Conservation (phyloP, 306 rosid species). For the Senna siamea region DNA sequence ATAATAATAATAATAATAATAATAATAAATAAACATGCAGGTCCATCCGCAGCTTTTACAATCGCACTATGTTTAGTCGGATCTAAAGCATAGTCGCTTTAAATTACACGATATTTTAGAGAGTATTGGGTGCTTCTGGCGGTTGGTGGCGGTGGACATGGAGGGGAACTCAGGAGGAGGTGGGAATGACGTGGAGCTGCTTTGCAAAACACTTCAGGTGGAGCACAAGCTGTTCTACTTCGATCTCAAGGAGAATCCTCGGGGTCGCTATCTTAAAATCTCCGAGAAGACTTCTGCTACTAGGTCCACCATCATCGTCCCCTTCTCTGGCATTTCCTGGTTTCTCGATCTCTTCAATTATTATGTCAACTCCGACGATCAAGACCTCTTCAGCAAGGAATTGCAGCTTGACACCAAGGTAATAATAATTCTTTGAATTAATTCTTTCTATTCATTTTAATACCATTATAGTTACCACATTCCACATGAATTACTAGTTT, state of each 20-base stretch:
- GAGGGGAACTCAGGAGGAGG: constrained; percentile 65
- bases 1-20: too few species aligned
- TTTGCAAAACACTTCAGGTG: constrained; percentile 95
- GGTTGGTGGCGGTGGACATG: constrained; percentile 46
- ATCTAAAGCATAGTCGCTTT: constrained; percentile 27
- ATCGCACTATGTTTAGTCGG: constrained; percentile 19
- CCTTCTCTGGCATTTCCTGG: constrained; percentile 96
- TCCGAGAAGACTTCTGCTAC: constrained; percentile 99
- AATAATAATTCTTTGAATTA: not conserved
- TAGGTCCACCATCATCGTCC: constrained; percentile 97
- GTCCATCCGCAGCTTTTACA: not conserved
- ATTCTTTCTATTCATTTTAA: not conserved
- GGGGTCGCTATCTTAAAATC: constrained; percentile 94
- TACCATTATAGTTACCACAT: too few species aligned
- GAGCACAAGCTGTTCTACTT: constrained; percentile 98
- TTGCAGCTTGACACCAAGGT: constrained; percentile 97
- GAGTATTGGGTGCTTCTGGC: not conserved
- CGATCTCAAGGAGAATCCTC: constrained; percentile 99
- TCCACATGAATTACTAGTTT: not conserved
- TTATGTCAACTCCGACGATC: constrained; percentile 90
- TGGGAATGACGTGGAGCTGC: constrained; percentile 79
- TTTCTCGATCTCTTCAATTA: constrained; percentile 98
- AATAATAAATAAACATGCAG: too few species aligned
- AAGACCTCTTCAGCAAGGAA: constrained; percentile 96
- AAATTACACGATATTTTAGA: not conserved